A percentile compares a stretch with the other conserved stretches of the same genome.
Conservation (phyloP, 768 basidiomycete species). For the Serendipita vermifera region DNA sequence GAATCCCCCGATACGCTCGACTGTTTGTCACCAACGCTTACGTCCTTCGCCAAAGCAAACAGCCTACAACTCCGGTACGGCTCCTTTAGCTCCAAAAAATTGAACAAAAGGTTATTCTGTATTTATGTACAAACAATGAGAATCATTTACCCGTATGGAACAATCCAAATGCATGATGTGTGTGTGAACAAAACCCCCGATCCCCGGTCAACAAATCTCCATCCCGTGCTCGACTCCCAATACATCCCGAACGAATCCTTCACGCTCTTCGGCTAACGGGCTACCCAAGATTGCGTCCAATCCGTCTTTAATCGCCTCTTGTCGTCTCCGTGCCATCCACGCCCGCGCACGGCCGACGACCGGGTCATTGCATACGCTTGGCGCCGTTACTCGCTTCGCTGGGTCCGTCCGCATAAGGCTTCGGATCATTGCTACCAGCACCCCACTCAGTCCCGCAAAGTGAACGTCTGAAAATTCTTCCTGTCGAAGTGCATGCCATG, state of each 20-base stretch:
- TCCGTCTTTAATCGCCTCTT: slow-evolving; percentile 17
- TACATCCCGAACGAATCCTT: slow-evolving; percentile 53
- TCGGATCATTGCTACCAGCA: slow-evolving; percentile 53
- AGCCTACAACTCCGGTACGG: too few relatives aligned
- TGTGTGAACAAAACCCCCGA: not conserved
- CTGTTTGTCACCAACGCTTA: too few relatives aligned
- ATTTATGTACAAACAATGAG: too few relatives aligned
- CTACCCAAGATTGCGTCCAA: slow-evolving; percentile 39
- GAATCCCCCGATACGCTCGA: too few relatives aligned
- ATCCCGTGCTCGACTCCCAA: slow-evolving; percentile 23
- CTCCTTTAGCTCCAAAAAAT: too few relatives aligned
- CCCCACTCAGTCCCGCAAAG: slow-evolving; percentile 36
- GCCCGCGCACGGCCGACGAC: slow-evolving; percentile 50
- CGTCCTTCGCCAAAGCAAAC: too few relatives aligned
- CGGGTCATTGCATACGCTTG: slow-evolving; percentile 45
- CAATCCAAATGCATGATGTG: too few relatives aligned
- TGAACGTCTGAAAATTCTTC: slow-evolving; percentile 86
- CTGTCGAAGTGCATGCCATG: slow-evolving; percentile 85
- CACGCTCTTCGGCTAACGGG: slow-evolving; percentile 47
- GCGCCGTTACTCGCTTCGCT: slow-evolving; percentile 40
- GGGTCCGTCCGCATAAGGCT: slow-evolving; percentile 71
- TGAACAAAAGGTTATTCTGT: too few relatives aligned
- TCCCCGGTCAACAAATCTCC: not conserved
- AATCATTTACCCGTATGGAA: too few relatives aligned
- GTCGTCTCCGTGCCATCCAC: slow-evolving; percentile 45